Conservation (phyloP, 169 alveolate species). For the Plasmodium coatneyi region DNA sequence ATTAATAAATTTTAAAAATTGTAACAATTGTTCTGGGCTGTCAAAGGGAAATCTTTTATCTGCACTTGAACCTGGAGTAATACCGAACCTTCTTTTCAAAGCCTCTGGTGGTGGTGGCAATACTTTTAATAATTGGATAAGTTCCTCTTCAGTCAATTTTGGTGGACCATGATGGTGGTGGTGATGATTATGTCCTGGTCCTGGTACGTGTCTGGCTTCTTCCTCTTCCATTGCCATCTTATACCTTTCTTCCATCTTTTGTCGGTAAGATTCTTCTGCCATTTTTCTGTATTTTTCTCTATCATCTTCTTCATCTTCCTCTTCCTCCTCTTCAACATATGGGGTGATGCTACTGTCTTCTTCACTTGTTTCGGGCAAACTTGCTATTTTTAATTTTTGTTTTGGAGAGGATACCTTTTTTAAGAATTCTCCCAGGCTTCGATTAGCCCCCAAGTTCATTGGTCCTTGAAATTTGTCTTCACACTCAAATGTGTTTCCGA, state of each 20-base stretch:
- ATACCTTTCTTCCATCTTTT: constrained; percentile 16
- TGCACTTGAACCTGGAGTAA: not conserved
- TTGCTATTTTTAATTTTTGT: not conserved
- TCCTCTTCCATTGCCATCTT: not conserved
- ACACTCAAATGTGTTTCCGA: not conserved
- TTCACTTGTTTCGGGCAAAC: not conserved
- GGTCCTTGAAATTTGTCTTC: not conserved
- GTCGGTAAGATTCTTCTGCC: constrained; percentile 13
- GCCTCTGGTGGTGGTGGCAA: not conserved
- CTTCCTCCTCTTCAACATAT: not conserved
- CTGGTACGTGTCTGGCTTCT: not conserved
- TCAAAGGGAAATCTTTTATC: not conserved
- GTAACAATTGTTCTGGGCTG: constrained; percentile 15
- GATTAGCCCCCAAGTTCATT: not conserved
- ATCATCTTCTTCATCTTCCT: not conserved
- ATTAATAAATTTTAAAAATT: not conserved
- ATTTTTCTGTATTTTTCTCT: not conserved
- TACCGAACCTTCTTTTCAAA: not conserved
- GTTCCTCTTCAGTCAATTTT: not conserved
- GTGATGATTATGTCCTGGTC: not conserved
- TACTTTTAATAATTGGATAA: not conserved
- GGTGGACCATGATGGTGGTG: not conserved
- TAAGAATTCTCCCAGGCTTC: not conserved
- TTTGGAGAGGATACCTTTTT: not conserved
- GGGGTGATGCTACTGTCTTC: not conserved